Percentiles rank a stretch among this genome's conserved stretches.
Conservation (phyloP, 208 protist genomes). For the Wallacemonas sp. region DNA sequence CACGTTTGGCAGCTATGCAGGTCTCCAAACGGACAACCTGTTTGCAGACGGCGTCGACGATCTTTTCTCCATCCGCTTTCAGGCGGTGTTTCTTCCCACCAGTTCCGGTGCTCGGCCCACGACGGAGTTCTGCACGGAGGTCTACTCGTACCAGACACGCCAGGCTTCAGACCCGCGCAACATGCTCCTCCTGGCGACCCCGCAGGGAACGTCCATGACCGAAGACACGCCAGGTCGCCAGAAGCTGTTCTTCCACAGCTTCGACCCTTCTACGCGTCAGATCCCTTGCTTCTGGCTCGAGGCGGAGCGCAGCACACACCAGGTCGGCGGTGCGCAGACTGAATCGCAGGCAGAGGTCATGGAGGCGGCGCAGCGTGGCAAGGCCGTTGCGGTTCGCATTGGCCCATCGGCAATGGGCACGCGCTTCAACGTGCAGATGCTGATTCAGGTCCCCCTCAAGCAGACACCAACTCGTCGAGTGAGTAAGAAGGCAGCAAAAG, state of each 20-base stretch:
- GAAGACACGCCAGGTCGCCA: neutral
- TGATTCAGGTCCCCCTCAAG: neutral
- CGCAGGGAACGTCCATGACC: neutral
- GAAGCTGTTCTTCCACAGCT: constrained; percentile 2
- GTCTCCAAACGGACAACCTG: neutral
- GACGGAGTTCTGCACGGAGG: neutral
- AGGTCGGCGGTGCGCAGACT: neutral
- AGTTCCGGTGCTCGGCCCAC: neutral
- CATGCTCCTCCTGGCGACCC: neutral
- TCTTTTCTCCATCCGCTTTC: neutral
- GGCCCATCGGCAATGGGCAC: neutral
- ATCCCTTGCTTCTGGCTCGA: neutral
- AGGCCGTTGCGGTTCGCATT: neutral
- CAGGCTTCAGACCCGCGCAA: neutral
- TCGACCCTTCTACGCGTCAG: neutral
- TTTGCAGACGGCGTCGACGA: neutral
- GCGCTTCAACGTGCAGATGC: constrained; percentile 6
- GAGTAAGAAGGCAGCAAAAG: neutral
- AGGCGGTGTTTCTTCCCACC: constrained; percentile 1
- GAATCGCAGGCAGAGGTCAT: neutral
- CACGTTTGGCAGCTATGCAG: neutral
- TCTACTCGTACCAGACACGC: neutral
- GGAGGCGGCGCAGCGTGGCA: neutral
- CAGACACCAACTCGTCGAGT: neutral
- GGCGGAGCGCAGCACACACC: neutral